Evolutionary conservation across 495 filamentous ascomycete genomes (phyloP), one percentile per base, ranked within the genome.

Genomic region (Neurospora discreta): DNA sequence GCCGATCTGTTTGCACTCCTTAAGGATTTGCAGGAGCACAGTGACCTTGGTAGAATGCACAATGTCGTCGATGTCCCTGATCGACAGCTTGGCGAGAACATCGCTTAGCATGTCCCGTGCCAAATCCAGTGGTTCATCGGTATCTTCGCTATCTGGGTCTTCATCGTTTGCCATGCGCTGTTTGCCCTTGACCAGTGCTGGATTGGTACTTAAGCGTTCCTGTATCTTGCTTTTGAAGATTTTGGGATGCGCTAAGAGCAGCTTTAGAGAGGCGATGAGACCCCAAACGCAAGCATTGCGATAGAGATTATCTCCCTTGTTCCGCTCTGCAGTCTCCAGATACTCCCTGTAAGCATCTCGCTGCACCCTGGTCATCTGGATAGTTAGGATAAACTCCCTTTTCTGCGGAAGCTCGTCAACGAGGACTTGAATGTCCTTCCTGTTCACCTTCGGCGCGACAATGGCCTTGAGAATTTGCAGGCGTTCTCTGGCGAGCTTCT

Each of bases 171-270:
- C 33, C 6, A 5, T 43, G 13, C 52, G 52, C 20, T 41, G 20
- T 2, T 39, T 70, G 2, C 18, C 72, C 5, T 72, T 68, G 26
- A 76, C 23, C 13, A 33, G 26, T 60, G 52, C 52, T 60, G 23
- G 52, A 60, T 60, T 33, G 2, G 52, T 18, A 16, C 23, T 60
- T 30, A 60, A 60, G 26, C 23, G 52, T 60, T 60, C 52, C 13
- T 78, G 70, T 5, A 93, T 77, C 72, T 88, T 90, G 13, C 85
- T 80, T 23, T 83, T 80, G 74, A 94, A 92, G 38, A 88, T 85
- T 1, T 77, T 75, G 0, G 94, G 94, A 78, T 97, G 94, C 68
- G 91, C 92, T 74, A 92, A 92, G 44, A 95, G 88, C 10, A 93
- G 78, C 7, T 82, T 82, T 11, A 97, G 81, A 33, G 87, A 77